phyloP scores from a whole-genome alignment of 1,284 basidiomycete species.

The Agaricales sp. region DNA sequence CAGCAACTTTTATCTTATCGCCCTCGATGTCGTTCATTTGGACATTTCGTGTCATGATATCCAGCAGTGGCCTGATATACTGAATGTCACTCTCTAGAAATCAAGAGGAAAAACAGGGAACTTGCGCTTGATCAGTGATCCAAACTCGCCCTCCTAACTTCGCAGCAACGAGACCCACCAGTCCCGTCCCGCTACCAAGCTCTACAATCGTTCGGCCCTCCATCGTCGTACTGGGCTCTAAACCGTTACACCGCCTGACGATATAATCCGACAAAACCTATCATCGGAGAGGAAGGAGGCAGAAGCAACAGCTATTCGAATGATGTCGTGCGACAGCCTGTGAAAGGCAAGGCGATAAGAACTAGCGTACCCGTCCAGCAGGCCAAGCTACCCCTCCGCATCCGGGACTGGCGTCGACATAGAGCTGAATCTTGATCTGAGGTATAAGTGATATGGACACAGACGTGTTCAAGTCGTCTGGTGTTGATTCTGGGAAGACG shows the following conservation, averaged over 20 bases:
- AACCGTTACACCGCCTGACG: conserved; percentile 37
- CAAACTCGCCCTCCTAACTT: conserved; percentile 48
- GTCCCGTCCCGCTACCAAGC: conserved; percentile 83
- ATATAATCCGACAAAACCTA: conserved; percentile 6
- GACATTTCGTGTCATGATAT: conserved; percentile 68
- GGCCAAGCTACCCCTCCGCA: conserved; percentile 93
- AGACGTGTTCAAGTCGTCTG: conserved; percentile 6
- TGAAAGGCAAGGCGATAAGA: conserved; percentile 12
- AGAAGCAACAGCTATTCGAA: conserved; percentile 5
- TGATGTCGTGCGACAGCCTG: not conserved
- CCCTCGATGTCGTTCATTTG: conserved; percentile 44
- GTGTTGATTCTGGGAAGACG: conserved; percentile 25
- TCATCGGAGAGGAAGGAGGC: conserved; percentile 2
- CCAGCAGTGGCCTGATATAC: conserved; percentile 51
- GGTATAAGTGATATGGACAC: conserved; percentile 12
- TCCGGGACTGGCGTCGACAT: conserved; percentile 72
- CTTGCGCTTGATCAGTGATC: conserved; percentile 87
- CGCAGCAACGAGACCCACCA: conserved; percentile 80
- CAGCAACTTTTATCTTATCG: conserved; percentile 43
- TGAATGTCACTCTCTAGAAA: not conserved
- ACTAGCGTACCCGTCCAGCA: conserved; percentile 67
- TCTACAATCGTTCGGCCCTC: conserved; percentile 52
- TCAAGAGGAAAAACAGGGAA: conserved; percentile 12
- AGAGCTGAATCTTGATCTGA: conserved; percentile 35
- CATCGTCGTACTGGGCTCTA: conserved; percentile 61